phyloP scores from a whole-genome alignment of 2,329 filamentous ascomycete genomes.

The Sarocladium kiliense region DNA sequence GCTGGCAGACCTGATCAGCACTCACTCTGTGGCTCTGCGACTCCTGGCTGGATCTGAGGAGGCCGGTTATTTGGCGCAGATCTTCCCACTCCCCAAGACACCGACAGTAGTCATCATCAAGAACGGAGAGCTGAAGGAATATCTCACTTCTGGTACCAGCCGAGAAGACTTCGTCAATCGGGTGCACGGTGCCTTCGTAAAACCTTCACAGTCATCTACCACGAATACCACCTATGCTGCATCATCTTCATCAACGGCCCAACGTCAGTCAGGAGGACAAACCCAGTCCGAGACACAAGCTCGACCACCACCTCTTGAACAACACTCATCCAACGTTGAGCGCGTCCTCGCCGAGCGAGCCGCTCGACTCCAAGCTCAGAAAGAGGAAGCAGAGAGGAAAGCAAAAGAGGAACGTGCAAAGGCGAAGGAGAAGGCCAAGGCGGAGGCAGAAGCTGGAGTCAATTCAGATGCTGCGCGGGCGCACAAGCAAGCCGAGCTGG shows the following conservation, averaged over 20 bases:
- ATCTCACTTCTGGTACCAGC: constrained; percentile 59
- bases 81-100: constrained; percentile 74
- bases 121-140: constrained; percentile 73
- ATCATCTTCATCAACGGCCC: background rate
- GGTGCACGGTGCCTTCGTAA: constrained; percentile 26
- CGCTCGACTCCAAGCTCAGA: constrained; percentile 36
- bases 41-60: constrained; percentile 71
- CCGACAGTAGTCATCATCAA: constrained; percentile 77
- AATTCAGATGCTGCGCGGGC: constrained; percentile 26
- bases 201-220: constrained; percentile 13
- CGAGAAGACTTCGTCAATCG: constrained; percentile 61
- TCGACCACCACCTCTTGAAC: constrained; percentile 16
- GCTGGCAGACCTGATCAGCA: constrained; percentile 51
- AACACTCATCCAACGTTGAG: constrained; percentile 26
- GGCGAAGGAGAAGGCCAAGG: constrained; percentile 40
- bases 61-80: constrained; percentile 73
- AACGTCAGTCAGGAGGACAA: background rate
- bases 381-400: constrained; percentile 38
- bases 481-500: constrained; percentile 44
- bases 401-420: constrained; percentile 46
- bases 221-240: constrained; percentile 10
- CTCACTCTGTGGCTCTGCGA: constrained; percentile 64
- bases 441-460: constrained; percentile 30
- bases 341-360: constrained; percentile 46
- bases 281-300: constrained; percentile 4